Evolutionary conservation across 2,329 filamentous ascomycete genomes (phyloP).

Genomic region (Pestalotiopsis sp.): DNA sequence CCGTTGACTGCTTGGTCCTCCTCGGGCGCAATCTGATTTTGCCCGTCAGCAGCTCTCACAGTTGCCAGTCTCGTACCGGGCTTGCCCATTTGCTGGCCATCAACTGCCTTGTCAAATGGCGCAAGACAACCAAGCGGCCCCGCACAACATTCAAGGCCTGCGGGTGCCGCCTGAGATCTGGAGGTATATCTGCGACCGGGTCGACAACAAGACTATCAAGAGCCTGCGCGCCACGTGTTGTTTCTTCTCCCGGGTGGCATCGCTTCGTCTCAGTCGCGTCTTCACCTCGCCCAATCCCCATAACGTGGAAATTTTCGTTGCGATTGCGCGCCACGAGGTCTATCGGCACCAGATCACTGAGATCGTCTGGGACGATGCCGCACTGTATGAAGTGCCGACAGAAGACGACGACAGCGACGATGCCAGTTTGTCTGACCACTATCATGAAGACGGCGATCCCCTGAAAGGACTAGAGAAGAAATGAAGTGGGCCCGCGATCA

Average conservation of each 20-base stretch:
- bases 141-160: neutral
- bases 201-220: neutral
- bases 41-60: too few species aligned
- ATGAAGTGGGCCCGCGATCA: neutral
- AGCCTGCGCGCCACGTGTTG: neutral
- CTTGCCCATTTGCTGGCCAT: too few species aligned
- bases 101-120: neutral
- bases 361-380: neutral
- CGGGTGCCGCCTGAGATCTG: neutral
- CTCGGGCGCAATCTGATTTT: too few species aligned
- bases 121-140: neutral
- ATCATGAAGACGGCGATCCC: neutral
- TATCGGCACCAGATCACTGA: neutral
- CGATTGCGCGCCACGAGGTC: neutral
- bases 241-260: neutral
- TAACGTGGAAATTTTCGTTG: neutral
- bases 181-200: neutral
- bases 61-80: too few species aligned
- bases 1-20: too few species aligned
- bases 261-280: neutral
- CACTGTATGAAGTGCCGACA: neutral
- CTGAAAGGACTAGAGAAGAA: neutral
- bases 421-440: too few species aligned
- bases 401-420: neutral
- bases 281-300: neutral